phyloP scores from a whole-genome alignment of 805 yeast genomes.

The Ogataea degrootiae region DNA sequence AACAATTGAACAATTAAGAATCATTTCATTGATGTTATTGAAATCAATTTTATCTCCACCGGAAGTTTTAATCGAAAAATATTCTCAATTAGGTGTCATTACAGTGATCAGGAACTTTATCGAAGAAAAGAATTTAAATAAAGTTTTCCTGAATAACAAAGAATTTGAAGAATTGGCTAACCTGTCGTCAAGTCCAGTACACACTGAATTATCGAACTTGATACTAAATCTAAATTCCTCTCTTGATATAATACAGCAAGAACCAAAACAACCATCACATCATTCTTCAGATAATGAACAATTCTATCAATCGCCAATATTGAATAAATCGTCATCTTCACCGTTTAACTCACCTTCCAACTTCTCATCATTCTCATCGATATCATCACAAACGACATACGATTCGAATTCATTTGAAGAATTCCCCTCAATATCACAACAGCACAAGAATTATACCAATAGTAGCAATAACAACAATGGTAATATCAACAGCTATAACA shows the following conservation, averaged over 20 bases:
- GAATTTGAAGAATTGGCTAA: slow-evolving; percentile 12
- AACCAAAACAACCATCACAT: background rate
- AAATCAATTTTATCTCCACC: slow-evolving; percentile 41
- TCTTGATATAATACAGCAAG: background rate
- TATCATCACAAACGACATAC: slow-evolving; percentile 28
- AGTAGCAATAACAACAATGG: background rate
- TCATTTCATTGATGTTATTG: slow-evolving; percentile 39
- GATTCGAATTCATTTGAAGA: slow-evolving; percentile 23
- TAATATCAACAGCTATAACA: background rate
- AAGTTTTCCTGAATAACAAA: no score
- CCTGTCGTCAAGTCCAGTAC: slow-evolving; percentile 9
- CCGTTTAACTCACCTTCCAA: slow-evolving; percentile 30
- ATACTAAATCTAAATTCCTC: slow-evolving; percentile 12
- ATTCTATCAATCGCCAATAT: slow-evolving; percentile 19
- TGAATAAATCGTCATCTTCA: slow-evolving; percentile 19
- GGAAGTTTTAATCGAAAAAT: slow-evolving; percentile 48
- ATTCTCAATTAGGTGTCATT: slow-evolving; percentile 49
- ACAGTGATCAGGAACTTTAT: slow-evolving; percentile 36
- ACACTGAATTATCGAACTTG: slow-evolving; percentile 15
- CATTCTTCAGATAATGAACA: background rate
- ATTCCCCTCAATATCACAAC: background rate
- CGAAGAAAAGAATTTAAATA: slow-evolving; percentile 11
- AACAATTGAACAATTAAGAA: slow-evolving; percentile 36
- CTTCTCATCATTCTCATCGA: slow-evolving; percentile 29
- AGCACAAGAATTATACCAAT: slow-evolving; percentile 1